Evolutionary conservation across 805 yeast genomes (phyloP), one percentile per base, ranked within the genome.

Genomic region (Candida khao-thaluensis): DNA sequence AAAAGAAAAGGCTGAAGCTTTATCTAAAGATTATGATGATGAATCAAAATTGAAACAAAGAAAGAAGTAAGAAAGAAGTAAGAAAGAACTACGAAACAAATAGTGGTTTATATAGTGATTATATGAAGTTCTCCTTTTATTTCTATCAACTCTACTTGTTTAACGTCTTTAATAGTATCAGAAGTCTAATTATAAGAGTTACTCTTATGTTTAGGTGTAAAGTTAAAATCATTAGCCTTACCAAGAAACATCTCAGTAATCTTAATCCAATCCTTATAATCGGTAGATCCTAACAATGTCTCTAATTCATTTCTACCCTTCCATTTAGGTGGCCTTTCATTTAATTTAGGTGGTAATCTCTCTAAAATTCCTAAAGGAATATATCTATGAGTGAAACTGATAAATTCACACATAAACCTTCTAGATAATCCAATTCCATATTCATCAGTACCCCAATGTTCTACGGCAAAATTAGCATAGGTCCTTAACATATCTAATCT

Each of bases 391-490:
- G 95, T 86, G 62, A 93, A 93, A 34, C 96, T 85, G 57, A 93
- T 70, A 61, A 88, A 93, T 63, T 93, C 99, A 66, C 97, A 91
- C 72, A 91, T 68, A 62, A 79, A 93, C 53, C 98, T 73, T 62
- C 99, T 81, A 10, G 95, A 82, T 48, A 79, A 79, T 42, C 86
- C 83, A 40, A 93, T 76, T 28, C 99, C 99, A 60, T 82, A 91
- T 52, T 87, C 96, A 57, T 93, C 99, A 0, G 95, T 75, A 4
- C 99, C 99, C 98, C 99, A 93, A 62, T 93, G 98, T 51, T 88
- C 88, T 49, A 93, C 71, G 0, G 99, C 97, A 58, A 69, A 85
- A 39, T 81, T 66, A 3, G 95, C 79, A 57, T 81, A 93, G 37
- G 72, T 74, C 47, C 71, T 69, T 52, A 91, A 61, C 30, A 83